phyloP scores from a whole-genome alignment of 495 filamentous ascomycete genomes.

The Daldinia vernicosa region DNA sequence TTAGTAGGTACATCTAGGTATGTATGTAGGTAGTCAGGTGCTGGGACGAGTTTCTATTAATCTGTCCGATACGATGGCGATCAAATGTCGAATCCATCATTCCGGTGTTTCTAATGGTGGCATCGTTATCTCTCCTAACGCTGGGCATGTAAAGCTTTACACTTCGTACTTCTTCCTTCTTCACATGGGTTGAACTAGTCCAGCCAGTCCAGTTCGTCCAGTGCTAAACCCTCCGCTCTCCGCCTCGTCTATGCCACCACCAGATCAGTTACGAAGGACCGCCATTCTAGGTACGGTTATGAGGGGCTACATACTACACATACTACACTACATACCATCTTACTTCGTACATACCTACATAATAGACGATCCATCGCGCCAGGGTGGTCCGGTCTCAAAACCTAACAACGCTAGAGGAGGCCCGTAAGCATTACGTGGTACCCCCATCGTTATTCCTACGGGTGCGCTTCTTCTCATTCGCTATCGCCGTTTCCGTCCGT shows the following conservation, averaged over 20 bases:
- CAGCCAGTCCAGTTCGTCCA: slow-evolving; percentile 15
- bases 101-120: slow-evolving; percentile 34
- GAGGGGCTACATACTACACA: slow-evolving; percentile 4
- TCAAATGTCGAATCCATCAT: slow-evolving; percentile 27
- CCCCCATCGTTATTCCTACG: slow-evolving; percentile 26
- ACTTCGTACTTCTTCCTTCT: background rate
- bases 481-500: slow-evolving; percentile 29
- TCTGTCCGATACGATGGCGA: slow-evolving; percentile 24
- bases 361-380: slow-evolving; percentile 30
- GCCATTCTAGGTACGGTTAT: slow-evolving; percentile 8
- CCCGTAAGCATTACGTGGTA: slow-evolving; percentile 43
- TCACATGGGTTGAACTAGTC: slow-evolving; percentile 22
- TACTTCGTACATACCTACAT: slow-evolving; percentile 29
- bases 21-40: no score
- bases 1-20: slow-evolving; percentile 19
- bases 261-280: slow-evolving; percentile 5
- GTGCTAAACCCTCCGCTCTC: slow-evolving; percentile 29
- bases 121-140: slow-evolving; percentile 27
- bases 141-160: slow-evolving; percentile 28
- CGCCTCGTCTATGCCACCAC: slow-evolving; percentile 37
- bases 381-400: slow-evolving; percentile 40
- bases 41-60: slow-evolving; percentile 13
- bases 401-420: slow-evolving; percentile 30
- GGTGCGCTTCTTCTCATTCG: slow-evolving; percentile 24
- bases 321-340: background rate